Evolutionary conservation across 805 yeast species (phyloP).

Genomic region (Saccharomyces jurei): DNA sequence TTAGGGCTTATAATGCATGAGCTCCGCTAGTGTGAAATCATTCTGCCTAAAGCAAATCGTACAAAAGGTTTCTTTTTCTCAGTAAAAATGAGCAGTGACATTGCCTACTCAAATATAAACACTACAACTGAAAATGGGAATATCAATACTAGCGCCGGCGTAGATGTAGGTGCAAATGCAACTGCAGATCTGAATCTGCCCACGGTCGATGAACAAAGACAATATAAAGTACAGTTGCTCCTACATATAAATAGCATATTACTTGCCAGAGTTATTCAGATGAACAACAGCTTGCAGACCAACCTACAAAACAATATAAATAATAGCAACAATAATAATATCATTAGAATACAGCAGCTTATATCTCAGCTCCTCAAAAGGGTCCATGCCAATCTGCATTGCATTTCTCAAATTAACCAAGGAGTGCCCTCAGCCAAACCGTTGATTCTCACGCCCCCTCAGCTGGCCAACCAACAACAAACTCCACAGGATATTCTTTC

Average conservation of each 20-base stretch:
- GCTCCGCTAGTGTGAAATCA: neutral
- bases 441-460: slow-evolving; percentile 19
- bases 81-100: neutral
- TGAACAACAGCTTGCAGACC: slow-evolving; percentile 13
- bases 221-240: slow-evolving; percentile 30
- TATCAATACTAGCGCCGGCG: neutral
- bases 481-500: slow-evolving; percentile 25
- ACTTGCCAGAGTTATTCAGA: slow-evolving; percentile 21
- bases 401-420: slow-evolving; percentile 30
- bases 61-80: neutral
- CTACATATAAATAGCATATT: slow-evolving; percentile 30
- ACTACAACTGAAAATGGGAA: neutral
- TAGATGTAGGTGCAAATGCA: neutral
- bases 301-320: slow-evolving; percentile 10
- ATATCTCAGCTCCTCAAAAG: slow-evolving; percentile 27
- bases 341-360: slow-evolving; percentile 22
- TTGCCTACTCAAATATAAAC: neutral
- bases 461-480: slow-evolving; percentile 10
- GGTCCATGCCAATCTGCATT: slow-evolving; percentile 31
- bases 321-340: slow-evolving; percentile 6
- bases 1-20: neutral
- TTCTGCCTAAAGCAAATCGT: neutral
- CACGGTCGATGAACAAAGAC: slow-evolving; percentile 23
- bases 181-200: neutral
- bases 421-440: slow-evolving; percentile 24